Base-by-base conservation (phyloP, 305 asterid species). In the Galium porrigens region DNA sequence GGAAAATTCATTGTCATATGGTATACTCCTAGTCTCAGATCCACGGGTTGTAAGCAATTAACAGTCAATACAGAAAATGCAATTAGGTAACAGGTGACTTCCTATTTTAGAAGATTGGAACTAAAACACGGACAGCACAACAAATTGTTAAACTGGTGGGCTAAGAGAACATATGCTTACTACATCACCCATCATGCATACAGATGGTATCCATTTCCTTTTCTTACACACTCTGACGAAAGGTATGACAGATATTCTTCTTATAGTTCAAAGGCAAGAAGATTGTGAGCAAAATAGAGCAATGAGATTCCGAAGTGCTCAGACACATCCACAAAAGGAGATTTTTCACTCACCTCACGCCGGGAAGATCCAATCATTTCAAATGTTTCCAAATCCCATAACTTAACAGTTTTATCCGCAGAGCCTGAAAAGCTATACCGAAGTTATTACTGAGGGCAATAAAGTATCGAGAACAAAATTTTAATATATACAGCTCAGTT, bases 341-440 rank as follows among this genome's bases (percentile, higher is more conserved):
- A 39, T n/a, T 14, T 29, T 25, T 66, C 61, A 51, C 69, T 68
- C 77, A 94, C 99, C 95, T 94, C 96, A 70, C 88, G 84, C 72
- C 86, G 78, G 68, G 96, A 79, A 66, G 99, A 87, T 78, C 97
- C 99, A 79, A 90, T 87, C 95, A 94, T 82, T 85, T 89, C 99
- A 79, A 94, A 94, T 49, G 97, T 94, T 85, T 94, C 99, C 78
- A 94, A 79, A 84, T 94, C 99, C 99, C 99, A 94, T 77, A 90
- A 94, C 71, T 94, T 87, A 37, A 94, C 94, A 44, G 97, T 89
- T 73, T 84, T 85, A 78, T 94, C 99, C 17, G 97, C 97, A 49
- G 99, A 94, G 78, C 99, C 99, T 94, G 86, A 74, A 79, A 74
- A 58, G 42, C 56, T 39, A 70, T 9, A 36, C 25, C 33, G 20